Evolutionary conservation across 2,329 filamentous ascomycete genomes (phyloP).

Genomic region (Diaporthe destruens): DNA sequence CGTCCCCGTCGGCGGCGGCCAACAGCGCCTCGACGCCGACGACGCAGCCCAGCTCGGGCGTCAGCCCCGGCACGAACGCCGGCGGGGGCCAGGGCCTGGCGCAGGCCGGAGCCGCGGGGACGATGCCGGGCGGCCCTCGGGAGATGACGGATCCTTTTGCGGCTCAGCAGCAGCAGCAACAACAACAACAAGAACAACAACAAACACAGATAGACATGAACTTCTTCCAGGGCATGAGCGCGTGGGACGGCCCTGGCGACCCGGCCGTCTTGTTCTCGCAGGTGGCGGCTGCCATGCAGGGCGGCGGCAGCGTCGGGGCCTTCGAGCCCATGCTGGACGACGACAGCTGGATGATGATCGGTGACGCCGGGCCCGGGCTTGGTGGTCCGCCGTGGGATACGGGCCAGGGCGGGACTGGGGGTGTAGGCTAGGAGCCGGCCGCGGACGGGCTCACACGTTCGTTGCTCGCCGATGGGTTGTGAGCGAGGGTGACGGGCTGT

Average conservation of each 20-base stretch:
- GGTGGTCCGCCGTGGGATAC: conserved; percentile 5
- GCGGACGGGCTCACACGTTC: background rate
- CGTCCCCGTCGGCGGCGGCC: conserved; percentile 29
- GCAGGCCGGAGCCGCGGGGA: background rate
- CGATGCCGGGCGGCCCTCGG: background rate
- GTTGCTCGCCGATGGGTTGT: background rate
- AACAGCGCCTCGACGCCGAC: conserved; percentile 34
- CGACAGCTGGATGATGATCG: conserved; percentile 40
- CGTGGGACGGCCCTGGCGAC: conserved; percentile 31
- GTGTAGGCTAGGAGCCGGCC: background rate
- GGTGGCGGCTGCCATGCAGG: conserved; percentile 37
- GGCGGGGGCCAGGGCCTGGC: conserved; percentile 4
- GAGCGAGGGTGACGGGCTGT: background rate
- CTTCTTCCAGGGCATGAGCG: conserved; percentile 34
- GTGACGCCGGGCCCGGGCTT: conserved; percentile 5
- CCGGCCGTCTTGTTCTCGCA: conserved; percentile 32
- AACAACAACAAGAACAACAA: background rate
- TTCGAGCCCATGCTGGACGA: conserved; percentile 28
- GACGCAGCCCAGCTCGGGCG: conserved; percentile 30
- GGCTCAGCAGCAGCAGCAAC: background rate
- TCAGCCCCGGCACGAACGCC: conserved; percentile 21
- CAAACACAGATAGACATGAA: conserved; percentile 11
- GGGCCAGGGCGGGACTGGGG: background rate
- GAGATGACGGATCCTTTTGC: background rate
- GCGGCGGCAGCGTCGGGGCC: background rate